phyloP scores from a whole-genome alignment of 163 green algal genomes.

The Coccomyxa subellipsoidea region DNA sequence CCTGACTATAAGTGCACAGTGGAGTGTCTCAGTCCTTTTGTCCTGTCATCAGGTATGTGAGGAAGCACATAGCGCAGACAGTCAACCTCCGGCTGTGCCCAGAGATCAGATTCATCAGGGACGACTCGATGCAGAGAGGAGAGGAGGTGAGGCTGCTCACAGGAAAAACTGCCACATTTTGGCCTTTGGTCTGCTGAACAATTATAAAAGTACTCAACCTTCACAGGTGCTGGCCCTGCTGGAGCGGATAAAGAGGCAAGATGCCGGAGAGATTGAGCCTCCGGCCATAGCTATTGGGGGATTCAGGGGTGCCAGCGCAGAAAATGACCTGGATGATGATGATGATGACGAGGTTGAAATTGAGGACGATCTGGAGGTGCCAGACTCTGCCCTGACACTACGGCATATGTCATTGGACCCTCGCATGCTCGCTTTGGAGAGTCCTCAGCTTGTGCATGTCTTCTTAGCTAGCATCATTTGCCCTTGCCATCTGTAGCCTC shows the following conservation, averaged over 20 bases:
- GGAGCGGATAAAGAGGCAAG: slow-evolving; percentile 31
- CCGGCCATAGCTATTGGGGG: slow-evolving; percentile 29
- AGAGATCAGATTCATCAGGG: slow-evolving; percentile 83
- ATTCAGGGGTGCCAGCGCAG: background rate
- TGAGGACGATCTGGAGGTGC: slow-evolving; percentile 10
- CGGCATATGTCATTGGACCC: no score
- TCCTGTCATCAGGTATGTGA: slow-evolving; percentile 65
- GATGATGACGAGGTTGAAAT: background rate
- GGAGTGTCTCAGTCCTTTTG: background rate
- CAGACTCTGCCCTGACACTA: no score
- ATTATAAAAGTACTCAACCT: no score
- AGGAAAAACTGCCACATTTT: no score
- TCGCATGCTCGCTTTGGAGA: no score
- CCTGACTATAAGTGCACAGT: no score
- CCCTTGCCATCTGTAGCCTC: no score
- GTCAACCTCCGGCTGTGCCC: slow-evolving; percentile 77
- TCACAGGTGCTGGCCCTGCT: slow-evolving; percentile 33
- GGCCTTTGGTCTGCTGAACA: no score
- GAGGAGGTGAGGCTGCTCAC: slow-evolving; percentile 59
- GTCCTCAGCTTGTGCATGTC: no score
- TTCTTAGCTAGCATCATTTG: no score
- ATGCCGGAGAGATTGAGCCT: slow-evolving; percentile 33
- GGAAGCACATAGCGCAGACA: slow-evolving; percentile 59
- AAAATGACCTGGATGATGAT: background rate
- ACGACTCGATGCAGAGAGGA: slow-evolving; percentile 73